Base-by-base conservation (phyloP, 139 green algal species). In the Micractinium conductrix region DNA sequence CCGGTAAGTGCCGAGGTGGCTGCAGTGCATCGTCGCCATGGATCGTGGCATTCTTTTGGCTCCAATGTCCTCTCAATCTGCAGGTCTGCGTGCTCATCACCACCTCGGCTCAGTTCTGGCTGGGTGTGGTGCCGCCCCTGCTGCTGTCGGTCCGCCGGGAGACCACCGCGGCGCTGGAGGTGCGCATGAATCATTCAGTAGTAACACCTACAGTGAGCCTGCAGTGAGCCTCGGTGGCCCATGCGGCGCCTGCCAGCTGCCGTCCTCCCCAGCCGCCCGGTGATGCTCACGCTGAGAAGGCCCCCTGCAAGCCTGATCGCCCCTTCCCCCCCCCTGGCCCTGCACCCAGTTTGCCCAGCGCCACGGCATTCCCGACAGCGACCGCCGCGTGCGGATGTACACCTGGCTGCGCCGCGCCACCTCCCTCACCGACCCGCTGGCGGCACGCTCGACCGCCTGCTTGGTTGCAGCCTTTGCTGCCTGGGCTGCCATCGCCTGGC, bases 11-110 rank as follows among this genome's bases (percentile, higher is more conserved):
- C 10, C 26, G 53, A 24, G 16, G 48, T 58, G 10, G 10, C 16
- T 10, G 12, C 48, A 58, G 48, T 58, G 48, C 48, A 10, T 58
- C 48, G 16, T 58, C 48, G 16, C 10, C 10, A 16, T 58, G 12
- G 10, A 16, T 16, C 48, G 16, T 16, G 12, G 48, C 48, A 58
- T 24, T 58, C 10, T 10, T 58, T 58, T 58, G 48, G 12, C 48
- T 16, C 10, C 12, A 16, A 58, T 10, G 48, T 16, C 48, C 48
- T 24, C 8, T 9, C 2, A 2, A 12, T 33, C 33, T n/a, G 72
- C 72, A 79, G 72, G 44, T 7, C 43, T 79, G 72, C 72, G 72
- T 79, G 3, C 28, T 35, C 7, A 65, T 40, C 72, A 65, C 63
- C 7, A 2, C 72, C 30, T 33, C 43, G 9, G 24, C 28, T 0